phyloP scores from a whole-genome alignment of 2,329 filamentous ascomycete genomes.

The Aaosphaeria pasadenensis region DNA sequence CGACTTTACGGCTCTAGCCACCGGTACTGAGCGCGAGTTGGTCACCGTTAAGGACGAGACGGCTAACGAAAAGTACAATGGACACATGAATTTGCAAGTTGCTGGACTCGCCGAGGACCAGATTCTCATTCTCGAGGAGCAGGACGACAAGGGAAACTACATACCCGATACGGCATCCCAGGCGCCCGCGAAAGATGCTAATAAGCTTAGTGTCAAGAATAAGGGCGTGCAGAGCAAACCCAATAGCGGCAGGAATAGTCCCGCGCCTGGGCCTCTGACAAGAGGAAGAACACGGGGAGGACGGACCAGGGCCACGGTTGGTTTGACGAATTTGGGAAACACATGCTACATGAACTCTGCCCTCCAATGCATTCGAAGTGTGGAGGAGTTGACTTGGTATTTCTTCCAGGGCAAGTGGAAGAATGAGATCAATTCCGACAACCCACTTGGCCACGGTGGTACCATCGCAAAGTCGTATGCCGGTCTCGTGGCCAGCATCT shows the following conservation, averaged over 20 bases:
- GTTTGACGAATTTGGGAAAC: constrained; percentile 87
- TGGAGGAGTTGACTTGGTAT: constrained; percentile 90
- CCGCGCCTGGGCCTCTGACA: constrained; percentile 63
- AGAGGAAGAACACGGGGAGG: constrained; percentile 70
- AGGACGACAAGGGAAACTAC: constrained; percentile 53
- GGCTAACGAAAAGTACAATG: constrained; percentile 73
- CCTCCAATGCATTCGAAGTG: constrained; percentile 87
- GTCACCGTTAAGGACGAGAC: constrained; percentile 67
- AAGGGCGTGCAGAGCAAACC: constrained; percentile 39
- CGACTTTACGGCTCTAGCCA: constrained; percentile 61
- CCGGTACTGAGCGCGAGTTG: constrained; percentile 63
- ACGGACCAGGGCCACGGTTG: constrained; percentile 71
- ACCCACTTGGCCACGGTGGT: constrained; percentile 82
- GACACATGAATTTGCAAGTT: constrained; percentile 62
- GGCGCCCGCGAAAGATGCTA: constrained; percentile 46
- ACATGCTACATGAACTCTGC: constrained; percentile 99
- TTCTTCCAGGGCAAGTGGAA: constrained; percentile 70
- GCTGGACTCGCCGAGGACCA: constrained; percentile 70
- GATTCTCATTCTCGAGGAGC: constrained; percentile 80
- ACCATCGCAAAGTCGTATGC: constrained; percentile 84
- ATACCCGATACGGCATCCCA: constrained; percentile 48
- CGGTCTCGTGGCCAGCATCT: constrained; percentile 72
- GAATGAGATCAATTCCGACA: constrained; percentile 77
- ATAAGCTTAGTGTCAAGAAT: constrained; percentile 31
- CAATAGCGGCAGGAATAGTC: constrained; percentile 65